phyloP scores from a whole-genome alignment of 2,329 filamentous ascomycete species.

The Penicillium sp. region DNA sequence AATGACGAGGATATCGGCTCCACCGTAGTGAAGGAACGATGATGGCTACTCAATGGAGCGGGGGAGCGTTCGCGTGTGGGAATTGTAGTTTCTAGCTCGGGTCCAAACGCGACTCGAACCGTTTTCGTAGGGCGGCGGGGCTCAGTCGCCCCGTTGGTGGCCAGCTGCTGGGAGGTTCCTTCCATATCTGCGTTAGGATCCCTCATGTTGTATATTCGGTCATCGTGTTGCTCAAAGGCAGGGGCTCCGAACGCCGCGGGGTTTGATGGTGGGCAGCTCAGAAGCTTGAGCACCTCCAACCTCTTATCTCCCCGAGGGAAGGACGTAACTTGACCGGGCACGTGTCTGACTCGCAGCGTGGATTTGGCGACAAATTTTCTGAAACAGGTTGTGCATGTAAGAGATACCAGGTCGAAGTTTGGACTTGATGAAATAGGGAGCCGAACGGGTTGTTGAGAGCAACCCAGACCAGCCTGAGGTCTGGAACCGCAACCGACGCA shows the following conservation, averaged over 20 bases:
- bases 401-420: background rate
- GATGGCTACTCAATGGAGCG: conserved; percentile 32
- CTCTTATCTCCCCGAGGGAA: background rate
- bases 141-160: conserved; percentile 33
- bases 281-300: background rate
- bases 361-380: background rate
- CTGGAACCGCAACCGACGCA: conserved; percentile 11
- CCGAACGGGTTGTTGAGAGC: background rate
- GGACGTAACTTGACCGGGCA: background rate
- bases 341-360: background rate
- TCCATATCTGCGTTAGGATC: conserved; percentile 40
- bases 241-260: conserved; percentile 12
- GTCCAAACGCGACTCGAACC: conserved; percentile 43
- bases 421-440: background rate
- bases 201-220: conserved; percentile 37
- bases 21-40: conserved; percentile 38
- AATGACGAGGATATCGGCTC: conserved; percentile 31
- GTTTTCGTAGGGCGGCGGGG: conserved; percentile 37
- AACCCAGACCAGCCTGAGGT: conserved; percentile 7
- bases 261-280: conserved; percentile 13
- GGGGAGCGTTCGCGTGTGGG: conserved; percentile 37
- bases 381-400: background rate
- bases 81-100: conserved; percentile 41
- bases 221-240: conserved; percentile 31
- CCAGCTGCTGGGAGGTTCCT: conserved; percentile 28